These are phyloP conservation scores for Euryodendron excelsum DNA, from an alignment of 148 eudicot genomes.

Conservation along the genomic window DNA sequence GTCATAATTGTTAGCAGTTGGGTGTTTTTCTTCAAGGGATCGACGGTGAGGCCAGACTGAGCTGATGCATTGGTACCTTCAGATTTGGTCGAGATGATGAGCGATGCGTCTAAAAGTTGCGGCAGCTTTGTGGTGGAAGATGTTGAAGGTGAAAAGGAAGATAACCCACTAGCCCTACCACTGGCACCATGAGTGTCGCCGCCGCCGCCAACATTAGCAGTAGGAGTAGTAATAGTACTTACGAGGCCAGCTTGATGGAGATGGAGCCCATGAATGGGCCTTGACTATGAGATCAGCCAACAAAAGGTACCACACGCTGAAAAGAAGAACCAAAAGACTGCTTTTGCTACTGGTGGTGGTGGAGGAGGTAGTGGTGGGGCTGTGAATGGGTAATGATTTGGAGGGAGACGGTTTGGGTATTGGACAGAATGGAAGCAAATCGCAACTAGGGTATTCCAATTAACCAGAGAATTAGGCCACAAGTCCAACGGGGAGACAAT, in stretches of 20 bases:
- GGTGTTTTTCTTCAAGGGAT: conserved; percentile 13
- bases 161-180: neutral
- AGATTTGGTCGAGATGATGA: conserved; percentile 46
- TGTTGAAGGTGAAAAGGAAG: conserved; percentile 11
- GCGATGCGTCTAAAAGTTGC: conserved; percentile 38
- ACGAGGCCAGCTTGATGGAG: conserved; percentile 19
- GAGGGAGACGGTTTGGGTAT: too few species aligned
- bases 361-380: conserved; percentile 25
- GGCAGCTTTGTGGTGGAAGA: neutral
- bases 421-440: too few species aligned
- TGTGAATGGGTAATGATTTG: neutral
- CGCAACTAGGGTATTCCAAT: too few species aligned
- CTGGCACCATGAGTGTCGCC: neutral
- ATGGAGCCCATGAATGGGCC: conserved; percentile 27
- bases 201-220: neutral
- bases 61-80: neutral
- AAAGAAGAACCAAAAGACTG: neutral
- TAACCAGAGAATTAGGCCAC: too few species aligned
- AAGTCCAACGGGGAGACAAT: too few species aligned
- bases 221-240: neutral
- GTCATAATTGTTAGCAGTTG: conserved; percentile 16
- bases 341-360: too few species aligned
- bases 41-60: neutral
- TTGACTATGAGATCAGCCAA: conserved; percentile 10
- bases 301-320: neutral